A percentile compares a stretch with the other conserved stretches of the same genome.
These are phyloP conservation scores for Harringtonia aguacate DNA, from an alignment of 2,329 filamentous ascomycete genomes.

Conservation along the genomic window DNA sequence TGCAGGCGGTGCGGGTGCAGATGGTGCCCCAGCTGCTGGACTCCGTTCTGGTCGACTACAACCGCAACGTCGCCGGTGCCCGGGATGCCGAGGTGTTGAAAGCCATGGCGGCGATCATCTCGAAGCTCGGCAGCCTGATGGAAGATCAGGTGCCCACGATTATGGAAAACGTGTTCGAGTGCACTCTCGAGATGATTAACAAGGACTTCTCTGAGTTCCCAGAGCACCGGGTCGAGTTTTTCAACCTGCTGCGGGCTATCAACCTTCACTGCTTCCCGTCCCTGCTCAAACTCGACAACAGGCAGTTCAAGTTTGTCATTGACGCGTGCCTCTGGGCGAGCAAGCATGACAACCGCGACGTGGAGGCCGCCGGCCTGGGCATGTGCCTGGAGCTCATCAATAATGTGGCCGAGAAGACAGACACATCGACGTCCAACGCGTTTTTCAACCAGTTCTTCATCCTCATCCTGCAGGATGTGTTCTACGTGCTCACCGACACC, in stretches of 20 bases:
- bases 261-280: conserved; percentile 96
- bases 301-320: conserved; percentile 98
- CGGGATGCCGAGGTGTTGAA: conserved; percentile 94
- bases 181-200: conserved; percentile 99
- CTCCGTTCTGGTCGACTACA: conserved; percentile 90
- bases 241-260: conserved; percentile 91
- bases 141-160: conserved; percentile 95
- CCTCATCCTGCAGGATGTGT: conserved; percentile 90
- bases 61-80: conserved; percentile 90
- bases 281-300: conserved; percentile 83
- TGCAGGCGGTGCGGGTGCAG: conserved; percentile 83
- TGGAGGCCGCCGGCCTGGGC: conserved; percentile 89
- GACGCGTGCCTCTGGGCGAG: conserved; percentile 99
- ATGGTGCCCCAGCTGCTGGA: conserved; percentile 95
- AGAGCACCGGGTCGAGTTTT: conserved; percentile 98
- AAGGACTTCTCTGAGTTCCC: conserved; percentile 99
- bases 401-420: conserved; percentile 91
- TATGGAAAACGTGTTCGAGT: conserved; percentile 98
- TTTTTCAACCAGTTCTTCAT: conserved; percentile 99
- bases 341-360: conserved; percentile 98
- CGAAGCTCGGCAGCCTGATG: conserved; percentile 91
- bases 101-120: conserved; percentile 95
- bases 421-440: conserved; percentile 73
- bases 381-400: conserved; percentile 98
- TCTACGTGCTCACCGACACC: conserved; percentile 94